A percentile compares a stretch with the other conserved stretches of the same genome.
These are phyloP conservation scores for Tolypocladium album DNA, from an alignment of 2,329 filamentous ascomycete species.

Conservation along the genomic window DNA sequence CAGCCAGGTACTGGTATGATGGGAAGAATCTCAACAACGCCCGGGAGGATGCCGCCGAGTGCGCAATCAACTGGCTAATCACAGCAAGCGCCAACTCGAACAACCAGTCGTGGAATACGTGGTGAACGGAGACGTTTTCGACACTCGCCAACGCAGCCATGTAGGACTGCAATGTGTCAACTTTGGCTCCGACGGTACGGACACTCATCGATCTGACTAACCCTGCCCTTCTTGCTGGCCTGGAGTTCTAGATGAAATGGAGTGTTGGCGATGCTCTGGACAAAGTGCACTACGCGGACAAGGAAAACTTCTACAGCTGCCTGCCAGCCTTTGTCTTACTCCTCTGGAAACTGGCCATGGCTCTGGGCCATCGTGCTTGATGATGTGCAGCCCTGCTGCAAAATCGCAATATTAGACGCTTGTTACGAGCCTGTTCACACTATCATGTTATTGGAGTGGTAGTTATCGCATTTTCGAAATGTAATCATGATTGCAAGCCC, in stretches of 20 bases:
- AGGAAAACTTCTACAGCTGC: neutral
- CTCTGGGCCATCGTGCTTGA: neutral
- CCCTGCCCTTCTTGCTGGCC: neutral
- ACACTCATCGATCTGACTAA: neutral
- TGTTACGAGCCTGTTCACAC: neutral
- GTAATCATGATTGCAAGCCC: neutral
- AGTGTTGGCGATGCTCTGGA: neutral
- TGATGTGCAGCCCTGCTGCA: neutral
- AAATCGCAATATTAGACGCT: neutral
- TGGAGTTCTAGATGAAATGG: neutral
- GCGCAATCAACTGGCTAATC: slow-evolving; percentile 52
- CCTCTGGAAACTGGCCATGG: neutral
- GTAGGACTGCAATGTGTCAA: neutral
- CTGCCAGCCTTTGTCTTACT: neutral
- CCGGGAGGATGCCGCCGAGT: slow-evolving; percentile 82
- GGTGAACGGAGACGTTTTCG: neutral
- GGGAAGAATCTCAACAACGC: slow-evolving; percentile 81
- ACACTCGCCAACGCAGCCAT: neutral
- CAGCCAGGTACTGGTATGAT: slow-evolving; percentile 87
- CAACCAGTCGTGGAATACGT: slow-evolving; percentile 13
- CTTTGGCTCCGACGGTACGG: neutral
- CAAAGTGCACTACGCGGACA: neutral
- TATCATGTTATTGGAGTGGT: neutral
- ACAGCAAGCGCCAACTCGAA: slow-evolving; percentile 19
- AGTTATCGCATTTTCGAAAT: neutral